These are phyloP conservation scores for Saccharomycopsis hybrid DNA, from an alignment of 1,139 yeast species.

Conservation along the genomic window DNA sequence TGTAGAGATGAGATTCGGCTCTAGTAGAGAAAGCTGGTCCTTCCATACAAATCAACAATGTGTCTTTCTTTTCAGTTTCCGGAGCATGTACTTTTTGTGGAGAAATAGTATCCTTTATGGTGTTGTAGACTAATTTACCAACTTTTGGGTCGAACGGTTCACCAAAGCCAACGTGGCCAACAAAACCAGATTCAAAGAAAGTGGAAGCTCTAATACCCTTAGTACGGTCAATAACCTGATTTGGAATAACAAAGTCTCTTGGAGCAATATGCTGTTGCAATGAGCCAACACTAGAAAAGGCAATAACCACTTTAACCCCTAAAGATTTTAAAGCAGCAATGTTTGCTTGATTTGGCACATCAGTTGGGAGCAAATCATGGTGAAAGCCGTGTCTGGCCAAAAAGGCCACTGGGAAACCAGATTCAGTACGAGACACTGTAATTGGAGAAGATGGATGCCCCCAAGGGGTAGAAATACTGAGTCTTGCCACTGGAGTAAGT, in stretches of 20 bases:
- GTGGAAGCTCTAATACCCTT: constrained; percentile 90
- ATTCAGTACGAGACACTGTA: constrained; percentile 68
- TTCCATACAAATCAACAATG: constrained; percentile 93
- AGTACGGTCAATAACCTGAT: constrained; percentile 93
- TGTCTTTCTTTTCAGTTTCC: constrained; percentile 51
- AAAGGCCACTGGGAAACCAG: constrained; percentile 86
- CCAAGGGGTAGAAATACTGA: constrained; percentile 89
- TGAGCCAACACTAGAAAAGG: constrained; percentile 96
- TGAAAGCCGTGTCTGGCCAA: constrained; percentile 90
- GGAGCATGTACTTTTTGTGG: constrained; percentile 28
- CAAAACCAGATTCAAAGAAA: constrained; percentile 87
- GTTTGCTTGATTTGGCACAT: constrained; percentile 90
- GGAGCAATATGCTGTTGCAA: constrained; percentile 84
- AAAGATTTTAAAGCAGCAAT: constrained; percentile 88
- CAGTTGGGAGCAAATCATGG: constrained; percentile 85
- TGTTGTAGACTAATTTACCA: constrained; percentile 54
- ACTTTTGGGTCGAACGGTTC: constrained; percentile 86
- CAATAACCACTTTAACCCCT: constrained; percentile 83
- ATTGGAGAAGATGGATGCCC: constrained; percentile 93
- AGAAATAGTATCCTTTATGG: constrained; percentile 42
- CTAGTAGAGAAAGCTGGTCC: constrained; percentile 98
- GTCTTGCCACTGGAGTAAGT: constrained; percentile 76
- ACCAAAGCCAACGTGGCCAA: constrained; percentile 96
- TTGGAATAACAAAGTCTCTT: constrained; percentile 90
- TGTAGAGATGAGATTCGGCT: constrained; percentile 89